These are phyloP conservation scores for Dimocarpus longan DNA, from an alignment of 345 rosid species.

Conservation along the genomic window DNA sequence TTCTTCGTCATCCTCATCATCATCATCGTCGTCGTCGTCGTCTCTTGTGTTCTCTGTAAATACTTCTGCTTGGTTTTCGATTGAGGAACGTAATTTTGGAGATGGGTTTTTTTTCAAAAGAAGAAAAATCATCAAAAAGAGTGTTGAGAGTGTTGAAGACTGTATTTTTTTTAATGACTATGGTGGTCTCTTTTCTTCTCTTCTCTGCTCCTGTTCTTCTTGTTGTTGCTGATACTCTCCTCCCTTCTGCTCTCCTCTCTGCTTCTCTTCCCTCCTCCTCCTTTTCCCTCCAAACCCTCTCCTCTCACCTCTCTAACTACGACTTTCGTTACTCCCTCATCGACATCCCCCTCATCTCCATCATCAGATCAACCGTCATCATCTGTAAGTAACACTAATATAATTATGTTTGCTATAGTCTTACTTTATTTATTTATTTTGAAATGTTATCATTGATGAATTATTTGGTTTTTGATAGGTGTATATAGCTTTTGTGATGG, in stretches of 20 bases:
- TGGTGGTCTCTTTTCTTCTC: constrained; percentile 75
- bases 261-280: constrained; percentile 53
- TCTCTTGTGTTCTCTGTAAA: constrained; percentile 9
- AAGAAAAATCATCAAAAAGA: constrained; percentile 50
- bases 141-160: constrained; percentile 68
- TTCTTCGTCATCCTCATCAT: background rate
- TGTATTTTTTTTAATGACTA: constrained; percentile 64
- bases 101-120: constrained; percentile 74
- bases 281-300: constrained; percentile 32
- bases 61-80: background rate
- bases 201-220: constrained; percentile 87
- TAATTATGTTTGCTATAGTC: too few relatives aligned
- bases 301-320: constrained; percentile 46
- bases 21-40: background rate
- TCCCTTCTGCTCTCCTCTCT: constrained; percentile 81
- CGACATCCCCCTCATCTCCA: constrained; percentile 79
- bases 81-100: background rate
- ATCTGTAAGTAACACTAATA: constrained; percentile 54
- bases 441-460: background rate
- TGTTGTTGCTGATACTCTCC: constrained; percentile 71
- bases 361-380: constrained; percentile 79
- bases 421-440: background rate
- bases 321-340: constrained; percentile 82
- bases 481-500: constrained; percentile 88
- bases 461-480: constrained; percentile 35